Base-by-base conservation (phyloP, 176 grass and related monocot species). In the Bolboschoenus planiculmis region DNA sequence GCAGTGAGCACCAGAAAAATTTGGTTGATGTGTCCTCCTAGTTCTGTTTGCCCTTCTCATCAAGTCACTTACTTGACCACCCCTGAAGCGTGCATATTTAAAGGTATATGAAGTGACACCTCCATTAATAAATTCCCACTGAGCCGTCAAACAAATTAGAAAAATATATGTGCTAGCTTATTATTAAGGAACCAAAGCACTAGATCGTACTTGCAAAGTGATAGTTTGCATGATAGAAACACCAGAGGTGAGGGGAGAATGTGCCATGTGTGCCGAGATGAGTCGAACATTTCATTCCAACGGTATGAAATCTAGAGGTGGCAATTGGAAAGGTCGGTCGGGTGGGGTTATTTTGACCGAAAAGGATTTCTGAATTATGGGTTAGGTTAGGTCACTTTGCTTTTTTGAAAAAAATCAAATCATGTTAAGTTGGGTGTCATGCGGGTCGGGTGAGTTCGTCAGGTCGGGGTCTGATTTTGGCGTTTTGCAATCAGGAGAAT, bases 161-260 rank as follows among this genome's bases (percentile, higher is more conserved):
- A 40, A 64, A 82, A 82, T n/a, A 53, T 37, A 27, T 58, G 14
- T 48, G 14, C 46, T 10, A 1, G 54, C 31, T 56, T 36, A 59
- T 51, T 36, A 79, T 37, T 5, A 42, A 59, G n/a, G 20, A 81
- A 26, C 33, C 60, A 60, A 59, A 42, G 27, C n/a, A 60, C n/a
- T n/a, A n/a, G n/a, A 20, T 15, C n/a, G 44, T 33, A 77, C 72
- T 53, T 53, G 6, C 26, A 77, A 77, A 77, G 44, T 53, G 44
- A 47, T 53, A 51, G 56, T 81, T 81, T 81, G 78, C 78, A 81
- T 81, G 50, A 81, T 42, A 61, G 34, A 81, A 81, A 81, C 78
- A 61, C 34, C 55, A 61, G 26, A 61, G 78, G 55, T 81, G 9
- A 37, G n/a, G 51, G 4, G 13, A 27, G 8, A 75, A 7, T 35